Percentiles rank a stretch among this genome's conserved stretches.
phyloP scores from a whole-genome alignment of 1,284 basidiomycete genomes.

The Trametes hirsuta region DNA sequence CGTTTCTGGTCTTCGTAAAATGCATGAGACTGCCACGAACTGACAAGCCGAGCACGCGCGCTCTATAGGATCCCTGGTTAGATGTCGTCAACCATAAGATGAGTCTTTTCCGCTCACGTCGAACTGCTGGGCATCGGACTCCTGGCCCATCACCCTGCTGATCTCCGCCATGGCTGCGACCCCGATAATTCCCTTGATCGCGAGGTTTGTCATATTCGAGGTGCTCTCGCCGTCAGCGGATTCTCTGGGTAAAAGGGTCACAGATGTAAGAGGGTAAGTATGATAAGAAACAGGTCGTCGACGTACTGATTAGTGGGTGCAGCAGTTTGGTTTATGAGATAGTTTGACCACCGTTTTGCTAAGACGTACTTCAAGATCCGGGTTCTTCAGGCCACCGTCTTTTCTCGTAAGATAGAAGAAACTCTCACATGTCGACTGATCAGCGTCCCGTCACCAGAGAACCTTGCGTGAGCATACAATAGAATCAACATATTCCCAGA shows the following conservation, averaged over 20 bases:
- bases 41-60: slow-evolving; percentile 21
- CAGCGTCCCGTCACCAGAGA: slow-evolving; percentile 56
- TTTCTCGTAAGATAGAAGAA: neutral
- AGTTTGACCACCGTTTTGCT: slow-evolving; percentile 70
- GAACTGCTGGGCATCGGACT: slow-evolving; percentile 50
- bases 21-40: slow-evolving; percentile 35
- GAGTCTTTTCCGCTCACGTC: slow-evolving; percentile 35
- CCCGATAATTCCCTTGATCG: slow-evolving; percentile 72
- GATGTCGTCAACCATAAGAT: neutral
- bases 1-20: slow-evolving; percentile 43
- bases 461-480: slow-evolving; percentile 63
- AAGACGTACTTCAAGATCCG: slow-evolving; percentile 45
- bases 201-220: slow-evolving; percentile 76
- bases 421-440: slow-evolving; percentile 51
- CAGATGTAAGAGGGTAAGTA: too few species aligned
- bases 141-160: slow-evolving; percentile 51
- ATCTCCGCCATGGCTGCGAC: slow-evolving; percentile 70
- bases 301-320: slow-evolving; percentile 53
- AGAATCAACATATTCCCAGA: slow-evolving; percentile 80
- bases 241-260: slow-evolving; percentile 41
- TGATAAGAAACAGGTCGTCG: neutral
- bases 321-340: slow-evolving; percentile 62
- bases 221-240: slow-evolving; percentile 48
- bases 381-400: neutral
- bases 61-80: slow-evolving; percentile 5